Percentiles rank a stretch among this genome's conserved stretches.
Evolutionary conservation across 164 flowering plant genomes (phyloP).

Genomic region (Liquidambar formosana): DNA sequence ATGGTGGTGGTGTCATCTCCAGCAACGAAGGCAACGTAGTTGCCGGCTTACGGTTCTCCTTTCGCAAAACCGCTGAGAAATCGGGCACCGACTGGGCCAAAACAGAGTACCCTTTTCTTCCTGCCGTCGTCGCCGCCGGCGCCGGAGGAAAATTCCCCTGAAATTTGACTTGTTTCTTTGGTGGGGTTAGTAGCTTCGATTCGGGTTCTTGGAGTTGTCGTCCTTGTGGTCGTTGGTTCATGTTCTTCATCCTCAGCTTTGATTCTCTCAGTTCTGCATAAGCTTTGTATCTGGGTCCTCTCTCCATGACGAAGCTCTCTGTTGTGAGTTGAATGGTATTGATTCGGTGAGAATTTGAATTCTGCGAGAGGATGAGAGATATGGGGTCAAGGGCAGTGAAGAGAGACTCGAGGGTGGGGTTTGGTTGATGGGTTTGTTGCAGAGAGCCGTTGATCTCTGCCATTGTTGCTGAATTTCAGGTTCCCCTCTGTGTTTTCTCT

Average conservation of each 20-base stretch:
- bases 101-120: conserved; percentile 28
- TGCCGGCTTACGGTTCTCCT: conserved; percentile 71
- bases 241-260: conserved; percentile 37
- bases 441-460: conserved; percentile 27
- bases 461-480: conserved; percentile 23
- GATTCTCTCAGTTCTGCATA: conserved; percentile 65
- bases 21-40: conserved; percentile 9
- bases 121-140: background rate
- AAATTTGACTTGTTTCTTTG: conserved; percentile 56
- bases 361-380: conserved; percentile 42
- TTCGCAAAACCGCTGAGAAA: conserved; percentile 58
- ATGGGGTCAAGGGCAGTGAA: conserved; percentile 41
- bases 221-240: conserved; percentile 7
- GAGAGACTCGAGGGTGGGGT: conserved; percentile 24
- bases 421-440: conserved; percentile 20
- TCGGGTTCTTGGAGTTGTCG: conserved; percentile 10
- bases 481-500: conserved; percentile 1
- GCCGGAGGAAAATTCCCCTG: conserved; percentile 12
- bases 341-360: conserved; percentile 20
- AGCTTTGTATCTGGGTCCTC: conserved; percentile 60
- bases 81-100: conserved; percentile 83
- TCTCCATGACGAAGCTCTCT: conserved; percentile 33
- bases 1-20: conserved; percentile 56
- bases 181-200: conserved; percentile 30
- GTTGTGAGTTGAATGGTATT: conserved; percentile 22